These are phyloP conservation scores for Coniella lustricola DNA, from an alignment of 2,329 filamentous ascomycete species.

Conservation along the genomic window DNA sequence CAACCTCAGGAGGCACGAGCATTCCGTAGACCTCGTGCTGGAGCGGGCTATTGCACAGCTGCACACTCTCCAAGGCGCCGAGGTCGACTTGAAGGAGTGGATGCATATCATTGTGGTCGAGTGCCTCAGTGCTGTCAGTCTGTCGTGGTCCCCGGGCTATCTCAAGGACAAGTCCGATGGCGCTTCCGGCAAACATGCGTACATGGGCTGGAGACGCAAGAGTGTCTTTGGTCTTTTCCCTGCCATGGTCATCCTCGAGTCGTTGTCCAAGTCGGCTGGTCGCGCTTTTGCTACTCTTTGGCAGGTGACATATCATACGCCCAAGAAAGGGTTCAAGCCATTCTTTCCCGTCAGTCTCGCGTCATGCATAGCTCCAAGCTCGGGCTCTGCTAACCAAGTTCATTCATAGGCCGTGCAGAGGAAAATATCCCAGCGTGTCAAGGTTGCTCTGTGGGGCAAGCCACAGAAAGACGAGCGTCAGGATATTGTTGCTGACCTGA, in stretches of 20 bases:
- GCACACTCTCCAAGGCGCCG: conserved; percentile 27
- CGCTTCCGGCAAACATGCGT: conserved; percentile 40
- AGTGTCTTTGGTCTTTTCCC: conserved; percentile 47
- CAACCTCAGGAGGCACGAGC: conserved; percentile 35
- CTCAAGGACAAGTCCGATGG: conserved; percentile 37
- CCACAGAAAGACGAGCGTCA: conserved; percentile 24
- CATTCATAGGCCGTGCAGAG: conserved; percentile 22
- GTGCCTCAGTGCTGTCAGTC: conserved; percentile 40
- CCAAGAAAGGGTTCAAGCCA: conserved; percentile 33
- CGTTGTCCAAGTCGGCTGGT: conserved; percentile 29
- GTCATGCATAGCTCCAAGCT: background rate
- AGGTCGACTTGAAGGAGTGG: conserved; percentile 45
- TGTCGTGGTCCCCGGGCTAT: conserved; percentile 46
- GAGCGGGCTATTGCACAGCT: conserved; percentile 29
- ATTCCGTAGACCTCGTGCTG: conserved; percentile 35
- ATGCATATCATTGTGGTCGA: conserved; percentile 51
- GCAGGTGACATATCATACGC: conserved; percentile 38
- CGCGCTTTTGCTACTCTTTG: conserved; percentile 36
- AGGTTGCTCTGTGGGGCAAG: conserved; percentile 14
- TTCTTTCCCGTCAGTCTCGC: conserved; percentile 40
- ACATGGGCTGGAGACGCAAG: conserved; percentile 44
- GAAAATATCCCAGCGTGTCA: conserved; percentile 21
- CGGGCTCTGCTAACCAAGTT: background rate
- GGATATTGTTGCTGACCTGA: conserved; percentile 41
- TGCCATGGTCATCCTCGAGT: conserved; percentile 30